Evolutionary conservation across 768 basidiomycete genomes (phyloP).

Genomic region (Dentipellis sp.): DNA sequence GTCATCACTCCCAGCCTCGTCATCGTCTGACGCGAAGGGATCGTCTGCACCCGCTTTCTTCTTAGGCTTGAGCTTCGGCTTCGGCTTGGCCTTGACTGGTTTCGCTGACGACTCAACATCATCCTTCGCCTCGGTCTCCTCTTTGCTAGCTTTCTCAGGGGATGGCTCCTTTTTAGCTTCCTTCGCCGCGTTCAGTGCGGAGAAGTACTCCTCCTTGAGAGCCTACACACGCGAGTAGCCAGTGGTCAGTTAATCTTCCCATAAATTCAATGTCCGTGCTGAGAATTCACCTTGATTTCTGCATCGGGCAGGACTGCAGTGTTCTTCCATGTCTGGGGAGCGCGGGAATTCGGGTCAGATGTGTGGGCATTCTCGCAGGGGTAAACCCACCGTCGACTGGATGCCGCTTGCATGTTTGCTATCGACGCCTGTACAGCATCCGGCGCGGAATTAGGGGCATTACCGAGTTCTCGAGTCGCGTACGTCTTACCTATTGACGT

Average conservation of each 20-base stretch:
- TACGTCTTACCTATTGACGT: constrained; percentile 41
- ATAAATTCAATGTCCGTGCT: not conserved
- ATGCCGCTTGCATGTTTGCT: constrained; percentile 73
- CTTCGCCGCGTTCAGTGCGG: constrained; percentile 31
- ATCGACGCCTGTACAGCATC: constrained; percentile 41
- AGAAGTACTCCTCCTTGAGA: constrained; percentile 53
- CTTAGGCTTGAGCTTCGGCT: constrained; percentile 40
- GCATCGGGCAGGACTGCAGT: constrained; percentile 44
- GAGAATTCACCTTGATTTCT: constrained; percentile 45
- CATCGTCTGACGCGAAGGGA: constrained; percentile 51
- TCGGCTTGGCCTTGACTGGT: constrained; percentile 23
- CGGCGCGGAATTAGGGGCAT: too few relatives aligned
- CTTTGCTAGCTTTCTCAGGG: not conserved
- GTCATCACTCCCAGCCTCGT: constrained; percentile 9
- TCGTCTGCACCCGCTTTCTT: constrained; percentile 32
- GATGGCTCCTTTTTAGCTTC: constrained; percentile 14
- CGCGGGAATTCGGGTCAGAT: too few relatives aligned
- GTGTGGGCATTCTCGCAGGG: not conserved
- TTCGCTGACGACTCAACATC: not conserved
- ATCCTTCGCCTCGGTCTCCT: not conserved
- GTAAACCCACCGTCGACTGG: constrained; percentile 47
- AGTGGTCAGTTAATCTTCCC: not conserved
- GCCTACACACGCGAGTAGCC: constrained; percentile 27
- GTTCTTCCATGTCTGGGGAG: constrained; percentile 58
- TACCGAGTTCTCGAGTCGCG: too few relatives aligned